These are phyloP conservation scores for Aphanomyces euteiches DNA, from an alignment of 352 stramenopile genomes.

Conservation along the genomic window DNA sequence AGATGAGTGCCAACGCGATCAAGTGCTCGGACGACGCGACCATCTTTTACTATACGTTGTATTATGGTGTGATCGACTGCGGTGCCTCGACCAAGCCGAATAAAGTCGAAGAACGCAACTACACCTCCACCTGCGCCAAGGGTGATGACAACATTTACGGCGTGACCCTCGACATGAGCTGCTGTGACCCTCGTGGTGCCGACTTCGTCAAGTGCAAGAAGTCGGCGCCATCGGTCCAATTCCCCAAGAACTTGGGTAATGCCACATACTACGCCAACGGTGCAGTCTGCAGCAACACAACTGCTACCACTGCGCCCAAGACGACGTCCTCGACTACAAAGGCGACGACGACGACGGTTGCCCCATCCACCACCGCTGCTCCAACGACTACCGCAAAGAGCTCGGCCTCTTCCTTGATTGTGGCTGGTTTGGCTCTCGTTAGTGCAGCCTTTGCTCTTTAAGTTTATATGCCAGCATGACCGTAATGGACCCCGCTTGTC, in stretches of 20 bases:
- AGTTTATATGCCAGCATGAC: not conserved
- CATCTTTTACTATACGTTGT: constrained; percentile 27
- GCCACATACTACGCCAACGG: constrained; percentile 12
- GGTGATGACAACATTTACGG: constrained; percentile 13
- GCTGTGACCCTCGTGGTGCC: constrained; percentile 19
- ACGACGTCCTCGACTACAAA: constrained; percentile 1
- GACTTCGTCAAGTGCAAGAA: constrained; percentile 18
- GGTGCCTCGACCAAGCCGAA: constrained; percentile 2
- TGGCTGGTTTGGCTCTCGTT: not conserved
- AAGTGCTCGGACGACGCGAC: constrained; percentile 3
- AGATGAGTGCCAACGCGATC: constrained; percentile 16
- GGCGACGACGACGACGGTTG: not conserved
- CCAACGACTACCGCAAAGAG: not conserved
- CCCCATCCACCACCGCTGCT: not conserved
- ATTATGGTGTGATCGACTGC: constrained; percentile 23
- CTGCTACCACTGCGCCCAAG: not conserved
- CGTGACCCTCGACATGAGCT: constrained; percentile 8
- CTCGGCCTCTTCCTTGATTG: not conserved
- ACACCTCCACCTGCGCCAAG: constrained; percentile 12
- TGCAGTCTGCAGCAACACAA: not conserved
- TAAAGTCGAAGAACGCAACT: constrained; percentile 24
- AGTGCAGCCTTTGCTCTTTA: constrained; percentile 3
- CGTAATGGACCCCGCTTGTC: not conserved
- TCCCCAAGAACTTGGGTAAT: constrained; percentile 4
- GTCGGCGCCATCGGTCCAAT: not conserved